Conservation (phyloP, 495 filamentous ascomycete genomes). For the Aspergillus wentii region DNA sequence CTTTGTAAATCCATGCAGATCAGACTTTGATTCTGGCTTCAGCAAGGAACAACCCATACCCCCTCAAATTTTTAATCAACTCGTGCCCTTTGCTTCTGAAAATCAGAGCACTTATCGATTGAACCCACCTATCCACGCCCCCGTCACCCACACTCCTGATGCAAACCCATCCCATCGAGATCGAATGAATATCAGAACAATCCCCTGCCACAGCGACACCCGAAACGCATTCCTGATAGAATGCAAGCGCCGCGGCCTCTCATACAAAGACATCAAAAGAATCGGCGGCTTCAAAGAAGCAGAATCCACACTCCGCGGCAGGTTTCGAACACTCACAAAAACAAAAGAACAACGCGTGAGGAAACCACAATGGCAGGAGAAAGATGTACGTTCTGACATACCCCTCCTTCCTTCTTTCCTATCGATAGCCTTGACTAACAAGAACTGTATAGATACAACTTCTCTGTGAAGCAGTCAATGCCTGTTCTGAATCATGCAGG, state of each 20-base stretch:
- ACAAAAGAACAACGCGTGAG: conserved; percentile 65
- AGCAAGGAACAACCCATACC: too few species aligned
- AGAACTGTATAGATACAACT: conserved; percentile 22
- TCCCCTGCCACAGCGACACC: conserved; percentile 13
- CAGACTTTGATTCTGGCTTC: neutral
- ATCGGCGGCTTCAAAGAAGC: conserved; percentile 66
- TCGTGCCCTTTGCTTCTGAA: too few species aligned
- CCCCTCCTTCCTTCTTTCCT: neutral
- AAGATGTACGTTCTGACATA: conserved; percentile 62
- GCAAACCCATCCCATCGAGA: neutral
- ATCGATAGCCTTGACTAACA: conserved; percentile 9
- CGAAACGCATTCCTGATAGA: conserved; percentile 63
- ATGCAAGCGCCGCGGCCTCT: conserved; percentile 58
- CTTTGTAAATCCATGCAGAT: too few species aligned
- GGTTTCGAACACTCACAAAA: conserved; percentile 77
- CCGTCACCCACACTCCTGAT: neutral
- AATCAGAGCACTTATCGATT: too few species aligned
- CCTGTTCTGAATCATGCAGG: conserved; percentile 24
- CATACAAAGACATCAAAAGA: conserved; percentile 74
- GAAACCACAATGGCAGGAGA: conserved; percentile 70
- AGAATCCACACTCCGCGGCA: conserved; percentile 81
- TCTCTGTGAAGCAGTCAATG: conserved; percentile 28
- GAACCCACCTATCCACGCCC: neutral
- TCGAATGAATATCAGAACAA: neutral
- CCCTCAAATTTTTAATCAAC: too few species aligned